Evolutionary conservation across 306 rosid species (phyloP).

Genomic region (Ormosia semicastrata): DNA sequence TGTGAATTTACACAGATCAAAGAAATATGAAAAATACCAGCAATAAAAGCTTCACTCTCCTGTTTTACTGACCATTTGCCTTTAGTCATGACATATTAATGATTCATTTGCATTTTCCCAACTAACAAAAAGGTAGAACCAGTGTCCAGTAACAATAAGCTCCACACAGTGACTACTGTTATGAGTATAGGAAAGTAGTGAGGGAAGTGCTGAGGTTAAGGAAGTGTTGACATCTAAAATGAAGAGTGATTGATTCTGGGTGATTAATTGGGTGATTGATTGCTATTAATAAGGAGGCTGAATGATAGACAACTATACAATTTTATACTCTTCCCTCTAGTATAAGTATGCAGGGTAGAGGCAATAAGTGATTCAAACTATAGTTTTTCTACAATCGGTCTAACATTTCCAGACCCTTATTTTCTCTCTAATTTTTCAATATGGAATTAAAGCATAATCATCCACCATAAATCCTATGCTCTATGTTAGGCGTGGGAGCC

Average conservation of each 20-base stretch:
- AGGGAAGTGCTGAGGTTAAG: neutral
- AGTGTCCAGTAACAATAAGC: neutral
- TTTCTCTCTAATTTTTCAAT: neutral
- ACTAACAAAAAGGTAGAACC: neutral
- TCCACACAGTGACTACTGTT: neutral
- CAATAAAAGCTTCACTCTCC: neutral
- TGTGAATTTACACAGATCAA: slow-evolving; percentile 3
- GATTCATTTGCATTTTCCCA: neutral
- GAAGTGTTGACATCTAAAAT: neutral
- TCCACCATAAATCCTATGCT: neutral
- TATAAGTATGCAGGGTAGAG: neutral
- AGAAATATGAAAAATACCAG: slow-evolving; percentile 14
- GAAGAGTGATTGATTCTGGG: neutral
- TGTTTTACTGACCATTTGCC: neutral
- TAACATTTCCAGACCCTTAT: neutral
- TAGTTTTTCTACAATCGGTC: neutral
- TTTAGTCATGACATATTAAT: neutral
- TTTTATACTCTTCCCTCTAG: neutral
- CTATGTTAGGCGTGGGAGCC: neutral
- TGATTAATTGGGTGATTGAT: neutral
- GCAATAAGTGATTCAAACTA: neutral
- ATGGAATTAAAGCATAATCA: neutral
- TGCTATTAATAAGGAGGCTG: neutral
- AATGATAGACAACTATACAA: neutral
- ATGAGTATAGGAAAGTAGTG: neutral